Conservation (phyloP, 192 early-diverging fungal species). For the Backusella parvicylindrica region DNA sequence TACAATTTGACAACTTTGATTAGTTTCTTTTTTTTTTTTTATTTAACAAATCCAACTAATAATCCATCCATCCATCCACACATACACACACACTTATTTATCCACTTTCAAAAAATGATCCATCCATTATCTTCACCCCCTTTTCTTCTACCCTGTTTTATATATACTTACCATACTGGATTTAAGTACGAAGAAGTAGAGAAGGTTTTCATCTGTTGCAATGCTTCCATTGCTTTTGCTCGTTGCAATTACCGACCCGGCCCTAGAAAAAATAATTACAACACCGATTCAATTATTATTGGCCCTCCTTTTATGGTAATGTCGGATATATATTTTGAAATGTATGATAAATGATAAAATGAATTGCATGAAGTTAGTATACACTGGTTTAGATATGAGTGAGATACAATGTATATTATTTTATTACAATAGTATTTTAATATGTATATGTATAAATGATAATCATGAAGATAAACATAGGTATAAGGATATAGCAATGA, state of each 20-base stretch:
- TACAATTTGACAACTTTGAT: conserved; percentile 28
- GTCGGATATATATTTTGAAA: no score
- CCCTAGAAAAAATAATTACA: not conserved
- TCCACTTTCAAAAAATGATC: not conserved
- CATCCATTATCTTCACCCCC: not conserved
- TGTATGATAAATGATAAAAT: no score
- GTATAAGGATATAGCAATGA: no score
- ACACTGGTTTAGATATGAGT: no score
- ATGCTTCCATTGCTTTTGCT: not conserved
- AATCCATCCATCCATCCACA: conserved; percentile 25
- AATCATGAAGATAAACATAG: no score
- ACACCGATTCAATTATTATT: not conserved
- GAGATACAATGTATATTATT: no score
- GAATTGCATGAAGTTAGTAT: no score
- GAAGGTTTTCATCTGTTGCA: not conserved
- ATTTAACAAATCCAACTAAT: not conserved
- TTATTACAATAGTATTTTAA: no score
- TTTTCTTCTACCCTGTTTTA: not conserved
- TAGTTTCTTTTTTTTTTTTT: not conserved
- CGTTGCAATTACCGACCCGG: not conserved
- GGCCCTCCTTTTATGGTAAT: not conserved
- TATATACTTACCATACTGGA: conserved; percentile 23
- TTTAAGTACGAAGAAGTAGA: conserved; percentile 17
- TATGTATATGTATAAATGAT: no score
- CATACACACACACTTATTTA: no score